Conservation (phyloP, 345 rosid genomes). For the Eucalyptus grandis region DNA sequence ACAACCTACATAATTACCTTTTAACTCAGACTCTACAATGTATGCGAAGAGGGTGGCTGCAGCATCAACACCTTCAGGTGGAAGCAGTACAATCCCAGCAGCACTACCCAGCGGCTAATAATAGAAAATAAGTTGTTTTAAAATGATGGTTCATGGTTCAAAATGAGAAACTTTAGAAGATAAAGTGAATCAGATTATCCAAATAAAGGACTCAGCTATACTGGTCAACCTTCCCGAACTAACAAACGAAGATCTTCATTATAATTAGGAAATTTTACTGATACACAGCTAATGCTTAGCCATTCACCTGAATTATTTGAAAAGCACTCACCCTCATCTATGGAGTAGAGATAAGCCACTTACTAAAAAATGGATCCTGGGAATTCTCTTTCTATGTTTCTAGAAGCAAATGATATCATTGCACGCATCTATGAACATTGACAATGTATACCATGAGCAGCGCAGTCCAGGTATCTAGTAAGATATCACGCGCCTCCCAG, state of each 20-base stretch:
- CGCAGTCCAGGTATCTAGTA: conserved; percentile 84
- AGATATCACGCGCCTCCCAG: conserved; percentile 95
- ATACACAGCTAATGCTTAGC: not conserved
- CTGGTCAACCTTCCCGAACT: not conserved
- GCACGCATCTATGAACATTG: not conserved
- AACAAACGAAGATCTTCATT: not conserved
- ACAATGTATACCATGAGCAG: conserved; percentile 50
- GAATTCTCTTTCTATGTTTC: not conserved
- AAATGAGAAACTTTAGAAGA: not conserved
- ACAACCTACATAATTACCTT: conserved; percentile 23
- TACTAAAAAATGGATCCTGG: not conserved
- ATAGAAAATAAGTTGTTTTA: not conserved
- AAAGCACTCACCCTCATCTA: not conserved
- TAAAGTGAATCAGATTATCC: not conserved
- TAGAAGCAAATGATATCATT: not conserved
- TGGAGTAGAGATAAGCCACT: not conserved
- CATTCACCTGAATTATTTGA: not conserved
- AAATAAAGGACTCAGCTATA: not conserved
- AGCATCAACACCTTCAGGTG: conserved; percentile 74
- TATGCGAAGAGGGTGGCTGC: conserved; percentile 65
- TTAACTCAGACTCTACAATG: conserved; percentile 76
- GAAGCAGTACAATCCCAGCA: conserved; percentile 48
- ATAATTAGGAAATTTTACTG: not conserved
- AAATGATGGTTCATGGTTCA: not conserved
- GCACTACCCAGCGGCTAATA: conserved; percentile 50